A percentile compares a stretch with the other conserved stretches of the same genome.
These are phyloP conservation scores for Rhodamnia argentea DNA, from an alignment of 345 rosid species.

Conservation along the genomic window DNA sequence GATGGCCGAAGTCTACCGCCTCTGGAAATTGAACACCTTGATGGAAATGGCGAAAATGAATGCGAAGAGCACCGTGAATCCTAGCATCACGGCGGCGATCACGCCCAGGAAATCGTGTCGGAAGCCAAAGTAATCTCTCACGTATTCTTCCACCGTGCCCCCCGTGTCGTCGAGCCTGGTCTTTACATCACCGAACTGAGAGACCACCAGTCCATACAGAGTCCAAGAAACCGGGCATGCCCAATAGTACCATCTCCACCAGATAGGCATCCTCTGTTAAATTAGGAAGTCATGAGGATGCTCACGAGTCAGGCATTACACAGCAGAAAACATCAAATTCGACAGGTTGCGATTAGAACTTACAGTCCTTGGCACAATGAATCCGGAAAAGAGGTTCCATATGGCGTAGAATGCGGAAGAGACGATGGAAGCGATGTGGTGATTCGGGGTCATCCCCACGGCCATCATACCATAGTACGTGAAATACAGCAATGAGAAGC, in stretches of 20 bases:
- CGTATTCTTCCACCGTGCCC: constrained; percentile 1
- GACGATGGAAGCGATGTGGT: constrained; percentile 19
- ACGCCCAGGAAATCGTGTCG: constrained; percentile 18
- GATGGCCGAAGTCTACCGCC: not conserved
- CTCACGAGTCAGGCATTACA: not conserved
- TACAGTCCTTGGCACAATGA: constrained; percentile 25
- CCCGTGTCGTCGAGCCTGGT: not conserved
- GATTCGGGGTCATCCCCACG: constrained; percentile 31
- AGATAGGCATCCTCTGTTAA: constrained; percentile 24
- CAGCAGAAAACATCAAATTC: not conserved
- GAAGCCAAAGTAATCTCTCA: constrained; percentile 12
- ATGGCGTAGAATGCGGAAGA: constrained; percentile 17
- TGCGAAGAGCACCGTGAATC: constrained; percentile 14
- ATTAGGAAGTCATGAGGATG: not conserved
- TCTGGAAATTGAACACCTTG: constrained; percentile 24
- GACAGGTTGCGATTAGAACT: not conserved
- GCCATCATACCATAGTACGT: constrained; percentile 39
- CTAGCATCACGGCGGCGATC: constrained; percentile 14
- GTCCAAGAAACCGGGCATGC: constrained; percentile 24
- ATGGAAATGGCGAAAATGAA: constrained; percentile 11
- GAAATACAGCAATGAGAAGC: constrained; percentile 34
- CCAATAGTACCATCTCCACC: constrained; percentile 51
- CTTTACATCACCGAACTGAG: constrained; percentile 22
- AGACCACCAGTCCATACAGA: constrained; percentile 25
- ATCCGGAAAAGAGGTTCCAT: constrained; percentile 42